Conservation (phyloP, 2,329 filamentous ascomycete genomes). For the Geosmithia putterillii region DNA sequence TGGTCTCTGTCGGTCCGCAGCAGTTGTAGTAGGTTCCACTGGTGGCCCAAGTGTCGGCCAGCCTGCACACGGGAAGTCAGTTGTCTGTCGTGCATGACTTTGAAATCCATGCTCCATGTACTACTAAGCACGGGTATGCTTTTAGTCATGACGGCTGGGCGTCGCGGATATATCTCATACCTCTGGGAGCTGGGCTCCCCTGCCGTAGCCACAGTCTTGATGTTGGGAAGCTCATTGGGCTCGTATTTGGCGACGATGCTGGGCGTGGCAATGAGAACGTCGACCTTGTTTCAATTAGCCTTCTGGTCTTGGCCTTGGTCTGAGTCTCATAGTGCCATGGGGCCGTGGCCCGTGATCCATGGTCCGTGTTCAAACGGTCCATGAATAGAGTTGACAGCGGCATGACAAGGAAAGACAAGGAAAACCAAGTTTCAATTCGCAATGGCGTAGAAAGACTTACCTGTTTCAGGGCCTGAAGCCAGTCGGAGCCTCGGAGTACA, state of each 20-base stretch:
- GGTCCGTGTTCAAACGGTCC: neutral
- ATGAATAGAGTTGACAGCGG: neutral
- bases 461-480: constrained; percentile 28
- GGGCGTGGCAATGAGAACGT: constrained; percentile 43
- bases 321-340: neutral
- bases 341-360: neutral
- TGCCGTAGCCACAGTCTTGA: constrained; percentile 40
- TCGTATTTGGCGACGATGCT: constrained; percentile 38
- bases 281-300: constrained; percentile 20
- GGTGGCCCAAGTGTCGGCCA: constrained; percentile 44
- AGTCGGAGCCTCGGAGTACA: constrained; percentile 35
- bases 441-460: neutral
- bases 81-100: neutral
- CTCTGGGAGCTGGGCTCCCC: constrained; percentile 37
- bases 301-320: neutral
- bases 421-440: too few relatives aligned
- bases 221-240: constrained; percentile 32
- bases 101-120: too few relatives aligned
- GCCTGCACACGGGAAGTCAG: constrained; percentile 12
- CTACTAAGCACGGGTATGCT: constrained; percentile 4
- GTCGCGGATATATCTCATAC: constrained; percentile 5
- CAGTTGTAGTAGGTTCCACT: constrained; percentile 39
- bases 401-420: too few relatives aligned
- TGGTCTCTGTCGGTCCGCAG: constrained; percentile 48
- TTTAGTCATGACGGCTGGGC: neutral